Evolutionary conservation across 352 stramenopile genomes (phyloP), one percentile per base, ranked within the genome.

Genomic region (Globisporangium heterothallicum): DNA sequence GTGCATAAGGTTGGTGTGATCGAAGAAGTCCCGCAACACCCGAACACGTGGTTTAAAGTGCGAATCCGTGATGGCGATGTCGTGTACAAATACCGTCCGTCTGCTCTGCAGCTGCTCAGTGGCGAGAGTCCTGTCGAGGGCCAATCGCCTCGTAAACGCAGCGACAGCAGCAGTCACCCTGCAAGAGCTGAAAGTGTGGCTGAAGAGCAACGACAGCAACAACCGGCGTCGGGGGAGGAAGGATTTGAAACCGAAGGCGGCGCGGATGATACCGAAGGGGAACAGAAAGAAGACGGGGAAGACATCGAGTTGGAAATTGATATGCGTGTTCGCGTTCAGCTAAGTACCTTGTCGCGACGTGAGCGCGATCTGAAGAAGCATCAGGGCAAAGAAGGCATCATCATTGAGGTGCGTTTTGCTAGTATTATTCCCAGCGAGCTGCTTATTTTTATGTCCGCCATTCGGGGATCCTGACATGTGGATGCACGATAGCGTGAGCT

Each of bases 11-110:
- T 94, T 22, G 84, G 84, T 18, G 60, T 90, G 18, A 81, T 94
- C 26, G 81, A 92, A 49, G 84, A 94, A 30, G 74, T 85, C 0
- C 84, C 84, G 30, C 74, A 79, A 50, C 84, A 94, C 56, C 84
- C 84, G 8, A 94, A 92, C 44, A 94, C 84, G 55, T 94, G 84
- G 84, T 91, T 88, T 53, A 86, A 81, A 53, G 84, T 94, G 55
- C 73, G 84, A 6, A 91, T 94, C 29, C 70, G 73, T 16, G 78
- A 92, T 40, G 78, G 78, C 29, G 80, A 94, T 22, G 81, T 94
- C n/a, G 77, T 91, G 53, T 92, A 92, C 68, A 94, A 91, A 61
- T 94, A 92, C 62, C 72, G 84, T 6, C 74, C 81, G 45, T 94
- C 84, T 8, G 84, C 80, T 18, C 49, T 94, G 22, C 66, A 86